Evolutionary conservation across 106 monocot species (phyloP).

Genomic region (Phalaenopsis aphrodite): DNA sequence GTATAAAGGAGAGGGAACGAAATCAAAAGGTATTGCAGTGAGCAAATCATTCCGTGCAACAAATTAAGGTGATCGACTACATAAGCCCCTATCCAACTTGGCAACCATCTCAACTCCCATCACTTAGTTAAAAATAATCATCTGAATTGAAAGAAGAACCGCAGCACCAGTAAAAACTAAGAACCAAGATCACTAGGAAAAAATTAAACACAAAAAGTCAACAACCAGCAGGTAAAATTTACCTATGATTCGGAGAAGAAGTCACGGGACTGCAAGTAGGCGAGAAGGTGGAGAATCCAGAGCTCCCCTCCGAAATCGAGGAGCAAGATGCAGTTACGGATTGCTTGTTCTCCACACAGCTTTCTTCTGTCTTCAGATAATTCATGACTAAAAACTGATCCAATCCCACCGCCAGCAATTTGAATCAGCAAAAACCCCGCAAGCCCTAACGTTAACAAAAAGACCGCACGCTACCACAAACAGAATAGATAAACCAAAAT

Average conservation of each 20-base stretch:
- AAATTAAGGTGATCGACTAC: background rate
- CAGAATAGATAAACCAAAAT: background rate
- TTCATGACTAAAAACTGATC: slow-evolving; percentile 19
- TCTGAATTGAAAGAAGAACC: background rate
- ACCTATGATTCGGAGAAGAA: slow-evolving; percentile 41
- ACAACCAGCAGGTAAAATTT: background rate
- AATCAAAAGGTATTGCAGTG: background rate
- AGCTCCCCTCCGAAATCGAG: slow-evolving; percentile 48
- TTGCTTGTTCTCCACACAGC: slow-evolving; percentile 81
- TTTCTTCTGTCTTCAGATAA: slow-evolving; percentile 37
- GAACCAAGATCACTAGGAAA: background rate
- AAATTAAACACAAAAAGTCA: background rate
- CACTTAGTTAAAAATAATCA: background rate
- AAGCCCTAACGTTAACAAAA: background rate
- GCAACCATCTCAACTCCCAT: background rate
- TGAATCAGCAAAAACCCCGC: background rate
- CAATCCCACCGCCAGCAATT: slow-evolving; percentile 11
- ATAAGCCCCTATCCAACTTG: background rate
- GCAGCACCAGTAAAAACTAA: background rate
- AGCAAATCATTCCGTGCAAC: background rate
- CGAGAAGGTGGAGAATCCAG: slow-evolving; percentile 30
- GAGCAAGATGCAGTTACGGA: slow-evolving; percentile 43
- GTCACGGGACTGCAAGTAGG: slow-evolving; percentile 35
- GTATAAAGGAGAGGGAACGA: background rate
- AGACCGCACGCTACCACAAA: background rate